Evolutionary conservation across 2,329 filamentous ascomycete species (phyloP).

Genomic region (Monascus ruber): DNA sequence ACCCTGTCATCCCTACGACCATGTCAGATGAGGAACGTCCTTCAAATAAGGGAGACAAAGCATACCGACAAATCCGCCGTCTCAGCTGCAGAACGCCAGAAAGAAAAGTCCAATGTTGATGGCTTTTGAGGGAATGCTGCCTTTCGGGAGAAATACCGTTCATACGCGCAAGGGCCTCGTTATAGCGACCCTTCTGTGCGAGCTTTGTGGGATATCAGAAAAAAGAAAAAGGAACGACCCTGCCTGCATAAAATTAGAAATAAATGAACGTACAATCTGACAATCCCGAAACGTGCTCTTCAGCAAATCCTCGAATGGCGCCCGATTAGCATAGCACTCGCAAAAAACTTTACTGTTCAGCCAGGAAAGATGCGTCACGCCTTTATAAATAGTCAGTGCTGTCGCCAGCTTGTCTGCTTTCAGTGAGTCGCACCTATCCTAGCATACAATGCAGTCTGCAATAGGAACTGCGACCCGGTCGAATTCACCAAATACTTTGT

Average conservation of each 20-base stretch:
- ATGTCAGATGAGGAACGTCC: slow-evolving; percentile 7
- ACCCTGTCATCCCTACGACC: slow-evolving; percentile 41
- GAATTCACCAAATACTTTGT: slow-evolving; percentile 61
- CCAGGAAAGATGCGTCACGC: slow-evolving; percentile 42
- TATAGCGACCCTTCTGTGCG: slow-evolving; percentile 57
- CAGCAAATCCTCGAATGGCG: slow-evolving; percentile 65
- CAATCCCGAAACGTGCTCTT: slow-evolving; percentile 63
- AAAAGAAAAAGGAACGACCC: neutral
- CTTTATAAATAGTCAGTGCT: slow-evolving; percentile 21
- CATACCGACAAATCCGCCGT: slow-evolving; percentile 32
- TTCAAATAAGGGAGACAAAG: neutral
- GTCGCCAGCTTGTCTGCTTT: neutral
- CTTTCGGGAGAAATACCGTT: slow-evolving; percentile 49
- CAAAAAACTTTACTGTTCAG: slow-evolving; percentile 62
- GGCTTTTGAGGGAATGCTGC: slow-evolving; percentile 62
- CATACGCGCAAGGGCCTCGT: slow-evolving; percentile 52
- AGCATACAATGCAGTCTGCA: slow-evolving; percentile 63
- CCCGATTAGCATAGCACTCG: slow-evolving; percentile 54
- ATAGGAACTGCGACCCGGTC: slow-evolving; percentile 61
- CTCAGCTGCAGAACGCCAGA: slow-evolving; percentile 32
- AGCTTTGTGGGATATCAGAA: slow-evolving; percentile 26
- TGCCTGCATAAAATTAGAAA: neutral
- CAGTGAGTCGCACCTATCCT: slow-evolving; percentile 50
- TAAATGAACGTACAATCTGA: slow-evolving; percentile 37
- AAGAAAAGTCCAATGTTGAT: slow-evolving; percentile 44